Conservation (phyloP, 2,329 filamentous ascomycete species). For the Bipolaris gigantea region DNA sequence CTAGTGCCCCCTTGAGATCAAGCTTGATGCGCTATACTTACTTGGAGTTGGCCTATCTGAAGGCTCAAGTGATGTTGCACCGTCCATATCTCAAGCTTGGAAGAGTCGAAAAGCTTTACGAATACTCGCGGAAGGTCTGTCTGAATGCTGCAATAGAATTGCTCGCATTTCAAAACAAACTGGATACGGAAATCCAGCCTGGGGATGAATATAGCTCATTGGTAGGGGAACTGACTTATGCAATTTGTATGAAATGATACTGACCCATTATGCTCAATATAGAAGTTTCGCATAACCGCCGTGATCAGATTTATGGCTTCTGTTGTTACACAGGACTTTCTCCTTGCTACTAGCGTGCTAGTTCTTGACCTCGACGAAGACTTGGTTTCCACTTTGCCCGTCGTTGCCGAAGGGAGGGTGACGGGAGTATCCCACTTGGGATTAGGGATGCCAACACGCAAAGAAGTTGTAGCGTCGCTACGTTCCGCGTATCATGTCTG, state of each 20-base stretch:
- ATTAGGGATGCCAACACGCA: constrained; percentile 24
- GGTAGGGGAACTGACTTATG: not conserved
- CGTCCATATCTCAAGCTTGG: constrained; percentile 42
- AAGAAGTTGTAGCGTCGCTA: constrained; percentile 30
- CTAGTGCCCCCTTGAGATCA: constrained; percentile 12
- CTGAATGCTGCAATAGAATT: constrained; percentile 51
- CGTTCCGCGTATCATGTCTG: constrained; percentile 29
- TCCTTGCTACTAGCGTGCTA: constrained; percentile 53
- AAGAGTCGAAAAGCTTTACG: constrained; percentile 42
- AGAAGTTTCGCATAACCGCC: constrained; percentile 40
- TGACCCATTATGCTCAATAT: not conserved
- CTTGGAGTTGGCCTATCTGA: constrained; percentile 37
- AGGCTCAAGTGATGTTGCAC: constrained; percentile 43
- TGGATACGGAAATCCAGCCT: constrained; percentile 48
- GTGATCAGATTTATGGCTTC: constrained; percentile 51
- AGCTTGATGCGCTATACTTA: constrained; percentile 34
- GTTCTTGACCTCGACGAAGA: constrained; percentile 48
- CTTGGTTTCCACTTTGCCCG: constrained; percentile 19
- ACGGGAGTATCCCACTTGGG: constrained; percentile 21
- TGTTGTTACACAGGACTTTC: constrained; percentile 51
- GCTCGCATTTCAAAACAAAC: constrained; percentile 48
- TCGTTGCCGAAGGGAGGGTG: not conserved
- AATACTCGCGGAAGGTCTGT: constrained; percentile 49
- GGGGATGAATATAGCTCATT: constrained; percentile 38
- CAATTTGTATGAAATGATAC: not conserved